Percentiles rank a stretch among this genome's conserved stretches.
These are phyloP conservation scores for Neltuma alba DNA, from an alignment of 306 rosid genomes.

Conservation along the genomic window DNA sequence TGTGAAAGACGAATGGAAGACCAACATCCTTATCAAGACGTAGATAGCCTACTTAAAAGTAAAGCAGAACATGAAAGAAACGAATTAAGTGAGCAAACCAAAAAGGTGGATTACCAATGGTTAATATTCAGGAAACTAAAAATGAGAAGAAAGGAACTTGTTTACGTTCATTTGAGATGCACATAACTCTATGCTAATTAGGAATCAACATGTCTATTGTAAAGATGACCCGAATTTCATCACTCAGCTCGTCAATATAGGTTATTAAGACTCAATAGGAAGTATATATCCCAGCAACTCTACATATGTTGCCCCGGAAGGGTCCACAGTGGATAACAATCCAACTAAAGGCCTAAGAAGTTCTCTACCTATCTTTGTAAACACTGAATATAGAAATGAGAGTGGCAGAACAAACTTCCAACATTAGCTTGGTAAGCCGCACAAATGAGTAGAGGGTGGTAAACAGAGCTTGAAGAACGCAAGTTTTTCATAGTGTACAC, in stretches of 20 bases:
- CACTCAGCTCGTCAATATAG: neutral
- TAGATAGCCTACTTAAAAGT: conserved; percentile 53
- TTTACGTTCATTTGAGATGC: neutral
- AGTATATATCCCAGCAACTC: neutral
- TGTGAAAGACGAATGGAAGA: conserved; percentile 72
- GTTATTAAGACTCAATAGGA: neutral
- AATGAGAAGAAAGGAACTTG: neutral
- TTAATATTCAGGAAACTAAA: neutral
- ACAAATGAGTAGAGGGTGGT: neutral
- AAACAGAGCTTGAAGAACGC: neutral
- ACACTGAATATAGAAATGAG: neutral
- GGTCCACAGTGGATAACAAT: neutral
- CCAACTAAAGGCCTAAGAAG: neutral
- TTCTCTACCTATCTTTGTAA: neutral
- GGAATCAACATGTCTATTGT: neutral
- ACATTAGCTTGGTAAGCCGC: neutral
- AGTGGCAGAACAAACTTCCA: neutral
- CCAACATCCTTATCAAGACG: conserved; percentile 61
- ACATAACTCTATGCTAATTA: neutral
- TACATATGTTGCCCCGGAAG: neutral
- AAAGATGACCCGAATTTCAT: neutral
- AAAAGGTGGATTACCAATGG: neutral
- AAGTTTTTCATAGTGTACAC: neutral
- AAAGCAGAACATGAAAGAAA: conserved; percentile 18
- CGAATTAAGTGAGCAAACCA: conserved; percentile 20